Percentiles rank a stretch among this genome's conserved stretches.
These are phyloP conservation scores for Suhomyces bokatorum DNA, from an alignment of 1,139 yeast genomes.

Conservation along the genomic window DNA sequence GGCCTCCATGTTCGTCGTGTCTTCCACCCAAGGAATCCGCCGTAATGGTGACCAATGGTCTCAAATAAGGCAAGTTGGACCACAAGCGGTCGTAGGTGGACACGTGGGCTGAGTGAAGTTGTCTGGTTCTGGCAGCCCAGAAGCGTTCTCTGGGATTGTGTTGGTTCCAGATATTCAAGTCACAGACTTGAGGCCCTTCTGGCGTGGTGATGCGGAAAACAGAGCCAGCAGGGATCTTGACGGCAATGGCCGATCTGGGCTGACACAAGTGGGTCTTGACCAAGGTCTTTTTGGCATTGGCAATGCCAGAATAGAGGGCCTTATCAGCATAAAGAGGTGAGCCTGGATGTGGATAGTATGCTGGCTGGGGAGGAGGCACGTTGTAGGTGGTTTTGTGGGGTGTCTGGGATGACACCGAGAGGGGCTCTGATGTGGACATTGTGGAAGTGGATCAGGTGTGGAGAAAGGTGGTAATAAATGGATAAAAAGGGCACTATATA, in stretches of 20 bases:
- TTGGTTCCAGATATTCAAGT: conserved; percentile 62
- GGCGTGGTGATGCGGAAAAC: conserved; percentile 63
- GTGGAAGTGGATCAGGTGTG: background rate
- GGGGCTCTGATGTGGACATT: background rate
- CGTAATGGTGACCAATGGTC: conserved; percentile 65
- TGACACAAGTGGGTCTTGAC: conserved; percentile 43
- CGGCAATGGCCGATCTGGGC: conserved; percentile 59
- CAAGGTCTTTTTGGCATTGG: conserved; percentile 40
- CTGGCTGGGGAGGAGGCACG: conserved; percentile 53
- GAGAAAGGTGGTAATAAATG: background rate
- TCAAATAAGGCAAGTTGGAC: conserved; percentile 62
- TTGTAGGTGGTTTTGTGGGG: conserved; percentile 41
- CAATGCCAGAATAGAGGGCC: conserved; percentile 45
- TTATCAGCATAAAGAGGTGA: conserved; percentile 54
- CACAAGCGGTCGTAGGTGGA: conserved; percentile 61
- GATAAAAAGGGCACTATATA: background rate
- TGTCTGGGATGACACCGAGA: conserved; percentile 31
- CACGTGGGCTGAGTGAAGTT: conserved; percentile 66
- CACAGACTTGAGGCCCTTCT: conserved; percentile 72
- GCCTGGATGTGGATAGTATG: conserved; percentile 58
- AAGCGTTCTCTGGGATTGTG: conserved; percentile 63
- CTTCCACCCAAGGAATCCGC: conserved; percentile 58
- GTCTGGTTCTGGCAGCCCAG: conserved; percentile 72
- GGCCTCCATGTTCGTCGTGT: conserved; percentile 64
- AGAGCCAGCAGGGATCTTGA: conserved; percentile 59